phyloP scores from a whole-genome alignment of 2,329 filamentous ascomycete species.

The Cladosporium oxysporum region DNA sequence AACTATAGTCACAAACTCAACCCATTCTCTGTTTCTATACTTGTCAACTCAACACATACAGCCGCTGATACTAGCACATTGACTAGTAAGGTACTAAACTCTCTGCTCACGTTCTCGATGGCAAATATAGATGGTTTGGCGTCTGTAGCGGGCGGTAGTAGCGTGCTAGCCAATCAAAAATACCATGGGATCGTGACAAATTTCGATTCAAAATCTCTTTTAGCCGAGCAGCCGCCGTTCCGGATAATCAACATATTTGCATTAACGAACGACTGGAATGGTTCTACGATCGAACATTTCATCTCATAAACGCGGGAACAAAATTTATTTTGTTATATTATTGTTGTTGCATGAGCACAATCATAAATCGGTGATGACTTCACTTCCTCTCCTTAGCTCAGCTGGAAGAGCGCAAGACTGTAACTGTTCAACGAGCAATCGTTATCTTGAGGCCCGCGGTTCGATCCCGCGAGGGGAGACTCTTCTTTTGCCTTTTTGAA shows the following conservation, averaged over 20 bases:
- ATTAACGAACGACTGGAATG: background rate
- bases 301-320: no score
- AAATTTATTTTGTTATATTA: background rate
- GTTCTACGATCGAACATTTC: no score
- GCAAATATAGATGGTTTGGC: background rate
- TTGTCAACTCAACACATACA: no score
- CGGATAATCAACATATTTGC: background rate
- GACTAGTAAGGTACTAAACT: background rate
- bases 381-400: slow-evolving; percentile 18
- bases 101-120: background rate
- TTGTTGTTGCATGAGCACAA: background rate
- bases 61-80: background rate
- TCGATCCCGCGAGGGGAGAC: slow-evolving; percentile 20
- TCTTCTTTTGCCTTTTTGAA: background rate
- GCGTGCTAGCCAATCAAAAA: background rate
- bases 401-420: slow-evolving; percentile 21
- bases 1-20: background rate
- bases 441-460: slow-evolving; percentile 18
- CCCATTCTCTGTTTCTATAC: background rate
- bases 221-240: background rate
- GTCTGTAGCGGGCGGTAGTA: background rate
- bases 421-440: slow-evolving; percentile 9
- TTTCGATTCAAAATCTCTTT: background rate
- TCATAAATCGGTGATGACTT: background rate
- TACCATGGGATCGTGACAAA: background rate